A percentile compares a stretch with the other conserved stretches of the same genome.
phyloP scores from a whole-genome alignment of 257 asterid genomes.

The Orobanche coerulescens region DNA sequence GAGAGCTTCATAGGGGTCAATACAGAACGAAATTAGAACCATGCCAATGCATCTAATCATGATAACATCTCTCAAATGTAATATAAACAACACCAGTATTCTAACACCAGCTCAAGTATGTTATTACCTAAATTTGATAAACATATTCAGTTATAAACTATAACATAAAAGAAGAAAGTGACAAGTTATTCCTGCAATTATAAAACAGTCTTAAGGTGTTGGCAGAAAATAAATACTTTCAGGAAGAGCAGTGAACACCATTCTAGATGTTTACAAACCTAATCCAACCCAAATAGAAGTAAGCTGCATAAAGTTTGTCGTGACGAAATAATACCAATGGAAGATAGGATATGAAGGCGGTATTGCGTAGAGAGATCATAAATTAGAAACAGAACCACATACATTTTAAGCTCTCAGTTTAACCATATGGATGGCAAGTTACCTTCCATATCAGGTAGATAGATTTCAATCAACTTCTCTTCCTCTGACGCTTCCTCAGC shows the following conservation, averaged over 20 bases:
- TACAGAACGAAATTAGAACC: too few species aligned
- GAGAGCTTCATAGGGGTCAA: too few species aligned
- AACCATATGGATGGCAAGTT: constrained; percentile 10
- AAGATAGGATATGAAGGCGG: background rate
- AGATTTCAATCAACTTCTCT: constrained; percentile 27
- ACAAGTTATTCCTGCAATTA: background rate
- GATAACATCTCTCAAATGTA: too few species aligned
- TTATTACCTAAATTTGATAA: background rate
- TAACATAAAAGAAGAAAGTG: background rate
- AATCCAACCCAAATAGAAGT: background rate
- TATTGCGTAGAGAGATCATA: background rate
- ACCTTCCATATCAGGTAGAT: constrained; percentile 42
- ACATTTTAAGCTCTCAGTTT: background rate
- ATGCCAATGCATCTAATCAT: too few species aligned
- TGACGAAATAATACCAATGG: background rate
- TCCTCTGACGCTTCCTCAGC: constrained; percentile 33
- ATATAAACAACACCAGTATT: background rate
- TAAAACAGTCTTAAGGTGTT: background rate
- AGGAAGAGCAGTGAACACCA: background rate
- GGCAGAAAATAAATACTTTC: background rate
- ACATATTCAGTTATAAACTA: background rate
- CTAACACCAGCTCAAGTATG: background rate
- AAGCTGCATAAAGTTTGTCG: background rate
- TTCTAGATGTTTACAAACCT: background rate
- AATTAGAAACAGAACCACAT: background rate